Conservation (phyloP, 2,329 filamentous ascomycete genomes). For the Fusarium sp. region DNA sequence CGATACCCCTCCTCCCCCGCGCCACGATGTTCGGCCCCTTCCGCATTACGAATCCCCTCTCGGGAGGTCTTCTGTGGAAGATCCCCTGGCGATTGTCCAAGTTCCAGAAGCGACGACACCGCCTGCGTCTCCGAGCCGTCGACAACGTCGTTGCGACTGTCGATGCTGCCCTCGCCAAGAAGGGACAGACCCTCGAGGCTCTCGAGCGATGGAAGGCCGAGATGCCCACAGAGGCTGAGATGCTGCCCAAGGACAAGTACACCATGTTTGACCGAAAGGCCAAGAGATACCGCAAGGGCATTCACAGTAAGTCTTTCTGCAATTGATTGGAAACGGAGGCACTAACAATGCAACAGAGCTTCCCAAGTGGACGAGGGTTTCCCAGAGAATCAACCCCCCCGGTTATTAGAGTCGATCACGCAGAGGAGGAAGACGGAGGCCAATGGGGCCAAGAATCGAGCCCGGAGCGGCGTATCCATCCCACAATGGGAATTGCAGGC, state of each 20-base stretch:
- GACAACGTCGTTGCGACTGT: constrained; percentile 89
- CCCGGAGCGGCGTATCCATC: constrained; percentile 40
- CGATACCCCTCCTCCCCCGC: constrained; percentile 14
- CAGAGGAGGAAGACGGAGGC: constrained; percentile 12
- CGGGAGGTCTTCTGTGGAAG: constrained; percentile 92
- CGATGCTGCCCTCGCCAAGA: constrained; percentile 79
- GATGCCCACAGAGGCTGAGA: constrained; percentile 96
- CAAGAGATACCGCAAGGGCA: constrained; percentile 94
- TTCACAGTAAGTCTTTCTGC: constrained; percentile 81
- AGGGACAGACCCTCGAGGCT: constrained; percentile 78
- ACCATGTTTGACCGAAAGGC: constrained; percentile 97
- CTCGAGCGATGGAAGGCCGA: constrained; percentile 92
- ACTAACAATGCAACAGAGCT: constrained; percentile 66
- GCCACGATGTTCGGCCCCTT: constrained; percentile 84
- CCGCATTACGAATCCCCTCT: constrained; percentile 80
- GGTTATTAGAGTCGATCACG: constrained; percentile 74
- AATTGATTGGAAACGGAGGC: not conserved
- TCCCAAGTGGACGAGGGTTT: constrained; percentile 95
- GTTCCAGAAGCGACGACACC: constrained; percentile 90
- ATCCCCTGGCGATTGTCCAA: constrained; percentile 94
- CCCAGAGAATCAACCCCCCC: constrained; percentile 92
- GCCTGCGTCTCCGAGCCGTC: constrained; percentile 84
- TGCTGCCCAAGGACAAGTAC: constrained; percentile 97
- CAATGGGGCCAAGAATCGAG: constrained; percentile 22
- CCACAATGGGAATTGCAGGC: constrained; percentile 33